Evolutionary conservation across 257 asterid species (phyloP), one percentile per base, ranked within the genome.

Genomic region (Ophiorrhiza pumila): DNA sequence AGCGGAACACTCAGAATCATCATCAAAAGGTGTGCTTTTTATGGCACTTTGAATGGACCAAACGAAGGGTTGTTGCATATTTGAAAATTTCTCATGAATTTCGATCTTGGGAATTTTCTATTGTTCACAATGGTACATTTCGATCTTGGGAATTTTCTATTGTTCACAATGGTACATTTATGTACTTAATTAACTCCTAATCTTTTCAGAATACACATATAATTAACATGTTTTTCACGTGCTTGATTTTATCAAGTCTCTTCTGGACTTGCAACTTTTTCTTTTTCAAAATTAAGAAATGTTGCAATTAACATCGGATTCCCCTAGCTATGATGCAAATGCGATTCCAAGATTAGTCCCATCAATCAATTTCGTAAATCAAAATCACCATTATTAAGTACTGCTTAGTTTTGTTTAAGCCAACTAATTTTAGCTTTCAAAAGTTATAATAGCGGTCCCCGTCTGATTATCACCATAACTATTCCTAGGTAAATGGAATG

Each of bases 201-300:
- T n/a, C n/a, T n/a, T n/a, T n/a, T n/a, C n/a, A n/a, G n/a, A n/a
- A n/a, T n/a, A n/a, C n/a, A n/a, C n/a, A n/a, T n/a, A n/a, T n/a
- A n/a, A n/a, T n/a, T n/a, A 59, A 59, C 65, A 60, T 60, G 42
- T 60, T 62, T 62, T 62, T 20, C 47, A 61, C 27, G 31, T 62
- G 68, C 66, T 25, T 22, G 29, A 8, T 62, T 62, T 62, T 29
- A 39, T n/a, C n/a, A n/a, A n/a, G n/a, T n/a, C n/a, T n/a, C n/a
- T n/a, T n/a, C n/a, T n/a, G n/a, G n/a, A n/a, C n/a, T n/a, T n/a
- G n/a, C n/a, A n/a, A n/a, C n/a, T n/a, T n/a, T n/a, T n/a, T n/a
- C n/a, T n/a, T n/a, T n/a, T n/a, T n/a, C n/a, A n/a, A n/a, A n/a
- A n/a, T n/a, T n/a, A n/a, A n/a, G n/a, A n/a, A n/a, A n/a, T n/a